Evolutionary conservation across 2,329 filamentous ascomycete genomes (phyloP), one percentile per base, ranked within the genome.

Genomic region (Clonostachys rhizophaga): DNA sequence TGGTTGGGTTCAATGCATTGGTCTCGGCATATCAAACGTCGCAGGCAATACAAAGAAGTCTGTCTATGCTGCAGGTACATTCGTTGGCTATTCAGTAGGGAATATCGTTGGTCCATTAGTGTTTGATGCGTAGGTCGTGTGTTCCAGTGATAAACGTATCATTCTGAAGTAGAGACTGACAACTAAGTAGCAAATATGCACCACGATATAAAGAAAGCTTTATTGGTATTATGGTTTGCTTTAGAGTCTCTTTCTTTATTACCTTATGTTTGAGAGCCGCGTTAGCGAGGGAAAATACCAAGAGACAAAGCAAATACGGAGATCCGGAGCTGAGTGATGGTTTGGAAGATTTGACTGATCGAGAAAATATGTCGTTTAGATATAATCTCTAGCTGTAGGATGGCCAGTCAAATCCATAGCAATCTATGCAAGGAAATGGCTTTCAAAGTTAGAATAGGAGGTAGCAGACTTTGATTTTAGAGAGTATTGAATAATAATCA

Each of bases 341-440:
- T 0, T 65, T 69, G 40, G 65, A 69, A 42, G 66, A 70, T 43
- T 56, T 68, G 42, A 69, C 67, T 9, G 67, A 71, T 44, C 60
- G 54, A 45, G 39, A 61, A 14, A 68, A 68, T 18, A 44, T 49
- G 34, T 45, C 48, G 42, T 55, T 55, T 37, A 36, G 52, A 24
- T 55, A 46, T 34, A 18, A 41, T 2, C 37, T 46, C 14, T 46
- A 42, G 24, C 24, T 10, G 24, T 10, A 10, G 9, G 24, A 30
- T 30, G 4, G 4, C 9, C 24, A 30, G 24, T 10, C 24, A 9
- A 4, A 30, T 30, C 8, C 9, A 10, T 10, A 30, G 9, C 24
- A 30, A 30, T 9, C 8, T 30, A 10, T 10, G 24, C 24, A 30
- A 30, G 24, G 9, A 30, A 30, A 30, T 30, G 24, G 5, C 3